Conservation (phyloP, 2,329 filamentous ascomycete species). For the Microdochium nivale region DNA sequence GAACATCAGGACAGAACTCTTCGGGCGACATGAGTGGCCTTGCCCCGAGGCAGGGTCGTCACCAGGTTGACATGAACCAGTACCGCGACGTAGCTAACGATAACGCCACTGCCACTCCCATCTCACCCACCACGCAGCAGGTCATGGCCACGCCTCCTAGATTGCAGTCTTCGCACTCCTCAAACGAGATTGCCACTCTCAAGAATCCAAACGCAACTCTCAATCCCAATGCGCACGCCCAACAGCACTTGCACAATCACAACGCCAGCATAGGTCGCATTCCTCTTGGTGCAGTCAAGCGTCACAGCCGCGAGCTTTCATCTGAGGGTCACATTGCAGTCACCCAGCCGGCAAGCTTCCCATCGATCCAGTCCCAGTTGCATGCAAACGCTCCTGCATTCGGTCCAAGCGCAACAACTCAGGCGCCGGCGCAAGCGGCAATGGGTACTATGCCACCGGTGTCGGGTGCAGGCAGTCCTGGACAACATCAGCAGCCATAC, state of each 20-base stretch:
- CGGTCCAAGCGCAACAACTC: constrained; percentile 48
- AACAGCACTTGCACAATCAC: constrained; percentile 64
- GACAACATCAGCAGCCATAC: constrained; percentile 12
- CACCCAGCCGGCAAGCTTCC: constrained; percentile 37
- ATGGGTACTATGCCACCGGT: constrained; percentile 6
- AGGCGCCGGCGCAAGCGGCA: constrained; percentile 13
- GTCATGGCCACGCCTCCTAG: constrained; percentile 59
- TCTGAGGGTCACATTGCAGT: constrained; percentile 31
- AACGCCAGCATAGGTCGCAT: constrained; percentile 77
- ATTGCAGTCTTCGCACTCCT: constrained; percentile 81
- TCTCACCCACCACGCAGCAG: constrained; percentile 39
- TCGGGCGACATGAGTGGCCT: constrained; percentile 36
- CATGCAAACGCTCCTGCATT: constrained; percentile 77
- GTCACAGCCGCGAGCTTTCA: constrained; percentile 67
- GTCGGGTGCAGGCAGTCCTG: constrained; percentile 5
- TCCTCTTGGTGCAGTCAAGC: constrained; percentile 56
- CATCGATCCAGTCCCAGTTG: constrained; percentile 60
- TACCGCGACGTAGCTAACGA: constrained; percentile 27
- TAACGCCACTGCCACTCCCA: constrained; percentile 26
- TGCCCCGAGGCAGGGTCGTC: constrained; percentile 39
- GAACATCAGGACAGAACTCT: constrained; percentile 24
- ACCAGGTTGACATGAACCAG: constrained; percentile 48
- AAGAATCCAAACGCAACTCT: constrained; percentile 52
- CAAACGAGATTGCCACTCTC: constrained; percentile 79
- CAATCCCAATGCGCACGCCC: constrained; percentile 49